Evolutionary conservation across 78 protist genomes (phyloP), one percentile per base, ranked within the genome.

Genomic region (Pigoraptor vietnamica): DNA sequence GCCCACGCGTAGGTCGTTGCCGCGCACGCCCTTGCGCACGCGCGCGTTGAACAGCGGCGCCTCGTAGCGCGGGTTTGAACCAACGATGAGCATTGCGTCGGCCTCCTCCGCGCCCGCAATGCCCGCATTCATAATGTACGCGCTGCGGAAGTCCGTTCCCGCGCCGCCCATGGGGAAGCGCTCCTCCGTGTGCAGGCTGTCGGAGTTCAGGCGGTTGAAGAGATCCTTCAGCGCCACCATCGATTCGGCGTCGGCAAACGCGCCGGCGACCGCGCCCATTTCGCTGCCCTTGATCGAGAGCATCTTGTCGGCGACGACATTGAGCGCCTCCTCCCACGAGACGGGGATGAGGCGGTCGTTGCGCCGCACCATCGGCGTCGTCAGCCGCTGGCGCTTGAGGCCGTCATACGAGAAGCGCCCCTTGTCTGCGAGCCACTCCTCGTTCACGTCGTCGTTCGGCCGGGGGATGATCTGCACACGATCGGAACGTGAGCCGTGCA

Each of bases 351-450:
- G 90, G 81, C 1, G 0, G 24, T 48, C 83, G 87, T 35, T 37
- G 25, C 33, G 89, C 39, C 33, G 0, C 24, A 89, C 38, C 83
- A 67, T 67, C 1, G 96, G 96, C 86, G 48, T 38, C 40, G 56
- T 48, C 40, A 95, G 92, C 36, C 96, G 94, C 92, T 95, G 96
- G 37, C 93, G 88, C 91, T 96, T 96, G 79, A 94, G 94, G 37
- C 97, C 96, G 67, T 96, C 97, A 81, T 82, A 91, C 34, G 94
- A 56, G 88, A 89, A 96, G 48, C 97, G 94, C 0, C 40, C 87
- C 88, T 93, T 93, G 88, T 95, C 96, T 10, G 93, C 37, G 37
- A 95, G 89, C 96, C 96, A 95, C 91, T 95, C 96, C 88, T 95
- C 95, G 92, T 94, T 95, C 36, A 91, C 93, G 6, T 90, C 93